phyloP scores from a whole-genome alignment of 495 filamentous ascomycete genomes.

The Penicillium turbatum region DNA sequence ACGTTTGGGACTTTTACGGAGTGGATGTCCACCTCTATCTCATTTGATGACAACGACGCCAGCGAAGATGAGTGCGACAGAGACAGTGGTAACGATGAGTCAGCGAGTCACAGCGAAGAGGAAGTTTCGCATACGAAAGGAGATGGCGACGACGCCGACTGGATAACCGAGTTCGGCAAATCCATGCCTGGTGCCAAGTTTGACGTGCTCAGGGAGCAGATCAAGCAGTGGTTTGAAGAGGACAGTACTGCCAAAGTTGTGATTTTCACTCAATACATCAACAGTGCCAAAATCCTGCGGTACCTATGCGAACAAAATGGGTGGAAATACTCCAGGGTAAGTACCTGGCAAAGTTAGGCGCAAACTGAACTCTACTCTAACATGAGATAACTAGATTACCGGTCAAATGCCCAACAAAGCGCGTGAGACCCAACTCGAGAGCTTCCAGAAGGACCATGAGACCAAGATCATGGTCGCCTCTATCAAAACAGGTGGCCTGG shows the following conservation, averaged over 20 bases:
- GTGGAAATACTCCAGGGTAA: neutral
- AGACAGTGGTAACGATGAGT: neutral
- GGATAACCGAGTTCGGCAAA: neutral
- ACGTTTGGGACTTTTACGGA: neutral
- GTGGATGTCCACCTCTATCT: neutral
- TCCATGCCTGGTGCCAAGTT: neutral
- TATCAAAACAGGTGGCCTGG: neutral
- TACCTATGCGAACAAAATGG: neutral
- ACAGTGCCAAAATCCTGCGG: neutral
- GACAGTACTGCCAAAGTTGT: neutral
- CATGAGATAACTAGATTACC: neutral
- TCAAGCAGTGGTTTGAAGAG: neutral
- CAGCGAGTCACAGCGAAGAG: neutral
- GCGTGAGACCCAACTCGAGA: neutral
- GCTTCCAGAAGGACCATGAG: neutral
- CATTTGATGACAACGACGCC: neutral
- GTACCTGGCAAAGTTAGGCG: neutral
- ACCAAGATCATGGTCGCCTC: neutral
- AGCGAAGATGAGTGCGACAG: neutral
- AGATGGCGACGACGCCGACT: neutral
- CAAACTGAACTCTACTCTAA: neutral
- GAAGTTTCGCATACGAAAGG: neutral
- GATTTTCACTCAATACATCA: neutral
- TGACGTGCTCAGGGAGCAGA: neutral
- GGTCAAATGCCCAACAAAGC: neutral